phyloP scores from a whole-genome alignment of 805 yeast species.

The Monosporozyma yasuniensis region DNA sequence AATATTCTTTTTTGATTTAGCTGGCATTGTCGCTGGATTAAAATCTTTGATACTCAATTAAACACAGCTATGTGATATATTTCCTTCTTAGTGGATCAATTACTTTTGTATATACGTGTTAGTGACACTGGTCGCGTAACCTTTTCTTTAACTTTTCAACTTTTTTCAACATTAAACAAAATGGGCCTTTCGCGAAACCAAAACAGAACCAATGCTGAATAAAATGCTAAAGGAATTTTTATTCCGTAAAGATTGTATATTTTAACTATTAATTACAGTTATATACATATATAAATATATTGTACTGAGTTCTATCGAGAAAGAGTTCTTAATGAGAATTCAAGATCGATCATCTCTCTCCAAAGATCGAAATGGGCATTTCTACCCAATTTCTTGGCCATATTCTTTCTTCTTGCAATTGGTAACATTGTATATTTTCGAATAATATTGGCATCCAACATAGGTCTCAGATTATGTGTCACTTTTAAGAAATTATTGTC shows the following conservation, averaged over 20 bases:
- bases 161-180: neutral
- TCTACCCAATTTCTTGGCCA: conserved; percentile 51
- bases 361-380: conserved; percentile 52
- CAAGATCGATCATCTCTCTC: conserved; percentile 55
- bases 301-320: neutral
- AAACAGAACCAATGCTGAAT: no score
- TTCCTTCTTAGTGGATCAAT: neutral
- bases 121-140: conserved; percentile 5
- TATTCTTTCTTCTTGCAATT: conserved; percentile 45
- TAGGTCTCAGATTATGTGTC: conserved; percentile 45
- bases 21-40: conserved; percentile 11
- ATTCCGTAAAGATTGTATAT: neutral
- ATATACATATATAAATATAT: neutral
- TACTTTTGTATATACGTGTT: neutral
- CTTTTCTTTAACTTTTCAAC: neutral
- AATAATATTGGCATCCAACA: conserved; percentile 55
- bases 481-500: conserved; percentile 28
- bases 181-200: neutral
- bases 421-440: conserved; percentile 45
- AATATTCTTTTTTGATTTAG: conserved; percentile 14
- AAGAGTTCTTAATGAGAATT: conserved; percentile 33
- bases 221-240: no score
- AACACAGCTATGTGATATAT: neutral
- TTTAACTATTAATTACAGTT: neutral
- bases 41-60: neutral